Conservation (phyloP, 2,329 filamentous ascomycete species). For the Cladophialophora psammophila region DNA sequence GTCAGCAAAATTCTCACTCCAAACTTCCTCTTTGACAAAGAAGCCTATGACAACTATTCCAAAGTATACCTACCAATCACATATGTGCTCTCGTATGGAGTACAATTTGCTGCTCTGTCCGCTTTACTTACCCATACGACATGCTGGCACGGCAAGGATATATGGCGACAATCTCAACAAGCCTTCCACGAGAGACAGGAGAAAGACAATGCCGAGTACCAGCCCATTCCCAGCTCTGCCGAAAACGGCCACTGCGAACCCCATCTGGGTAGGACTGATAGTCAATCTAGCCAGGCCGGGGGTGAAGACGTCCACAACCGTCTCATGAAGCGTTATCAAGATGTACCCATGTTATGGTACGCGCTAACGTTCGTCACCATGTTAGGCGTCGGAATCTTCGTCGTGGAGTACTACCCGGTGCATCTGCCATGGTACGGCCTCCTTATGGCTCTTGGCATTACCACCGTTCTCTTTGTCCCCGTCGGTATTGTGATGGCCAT, state of each 20-base stretch:
- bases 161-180: slow-evolving; percentile 76
- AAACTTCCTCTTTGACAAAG: slow-evolving; percentile 78
- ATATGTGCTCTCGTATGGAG: slow-evolving; percentile 83
- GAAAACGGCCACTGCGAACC: slow-evolving; percentile 16
- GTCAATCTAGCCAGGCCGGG: slow-evolving; percentile 40
- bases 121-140: slow-evolving; percentile 80
- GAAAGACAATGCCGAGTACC: slow-evolving; percentile 61
- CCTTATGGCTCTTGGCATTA: slow-evolving; percentile 77
- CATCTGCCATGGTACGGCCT: slow-evolving; percentile 88
- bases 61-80: slow-evolving; percentile 86
- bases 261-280: slow-evolving; percentile 24
- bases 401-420: slow-evolving; percentile 83
- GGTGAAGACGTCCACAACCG: slow-evolving; percentile 84
- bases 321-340: slow-evolving; percentile 81
- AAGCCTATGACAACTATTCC: slow-evolving; percentile 81
- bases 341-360: slow-evolving; percentile 85
- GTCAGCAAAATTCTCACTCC: slow-evolving; percentile 79
- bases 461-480: slow-evolving; percentile 82
- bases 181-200: slow-evolving; percentile 70
- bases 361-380: slow-evolving; percentile 76
- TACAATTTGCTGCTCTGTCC: slow-evolving; percentile 84
- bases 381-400: slow-evolving; percentile 79
- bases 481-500: slow-evolving; percentile 94
- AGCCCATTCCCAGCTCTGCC: slow-evolving; percentile 55
- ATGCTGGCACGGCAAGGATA: slow-evolving; percentile 85